A percentile compares a stretch with the other conserved stretches of the same genome.
Evolutionary conservation across 148 eudicot genomes (phyloP).

Genomic region (Rhododendron henanense): DNA sequence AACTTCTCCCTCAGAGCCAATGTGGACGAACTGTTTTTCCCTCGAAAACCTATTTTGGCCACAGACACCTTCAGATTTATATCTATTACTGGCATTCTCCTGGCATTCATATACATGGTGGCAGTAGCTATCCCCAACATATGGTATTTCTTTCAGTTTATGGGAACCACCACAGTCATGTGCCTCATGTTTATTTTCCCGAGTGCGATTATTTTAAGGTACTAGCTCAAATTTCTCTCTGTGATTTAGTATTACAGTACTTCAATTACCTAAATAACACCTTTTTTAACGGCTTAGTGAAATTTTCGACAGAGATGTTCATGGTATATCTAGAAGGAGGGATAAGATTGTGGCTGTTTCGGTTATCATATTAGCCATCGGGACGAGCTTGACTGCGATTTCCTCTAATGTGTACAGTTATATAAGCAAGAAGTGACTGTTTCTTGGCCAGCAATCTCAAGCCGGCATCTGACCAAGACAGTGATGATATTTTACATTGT

Average conservation of each 20-base stretch:
- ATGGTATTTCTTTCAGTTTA: constrained; percentile 90
- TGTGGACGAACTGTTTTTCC: constrained; percentile 67
- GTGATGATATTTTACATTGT: neutral
- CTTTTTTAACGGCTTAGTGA: neutral
- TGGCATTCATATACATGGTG: constrained; percentile 47
- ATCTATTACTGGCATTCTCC: constrained; percentile 50
- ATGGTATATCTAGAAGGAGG: constrained; percentile 49
- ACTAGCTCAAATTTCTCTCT: constrained; percentile 4
- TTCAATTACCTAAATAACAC: neutral
- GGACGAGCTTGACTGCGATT: constrained; percentile 52
- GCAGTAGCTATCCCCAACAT: constrained; percentile 79
- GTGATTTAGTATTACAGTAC: neutral
- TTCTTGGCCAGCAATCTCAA: neutral
- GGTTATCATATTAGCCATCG: constrained; percentile 51
- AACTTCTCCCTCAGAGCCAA: constrained; percentile 72
- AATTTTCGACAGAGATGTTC: constrained; percentile 49
- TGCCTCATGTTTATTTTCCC: constrained; percentile 84
- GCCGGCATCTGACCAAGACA: neutral
- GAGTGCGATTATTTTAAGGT: constrained; percentile 74
- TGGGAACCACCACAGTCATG: constrained; percentile 86
- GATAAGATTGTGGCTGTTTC: constrained; percentile 44
- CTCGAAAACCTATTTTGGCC: constrained; percentile 39
- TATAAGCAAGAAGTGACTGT: constrained; percentile 8
- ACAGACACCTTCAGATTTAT: constrained; percentile 50
- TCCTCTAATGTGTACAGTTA: constrained; percentile 41